These are phyloP conservation scores for Lipomyces starkeyi DNA, from an alignment of 805 yeast genomes.

Conservation along the genomic window DNA sequence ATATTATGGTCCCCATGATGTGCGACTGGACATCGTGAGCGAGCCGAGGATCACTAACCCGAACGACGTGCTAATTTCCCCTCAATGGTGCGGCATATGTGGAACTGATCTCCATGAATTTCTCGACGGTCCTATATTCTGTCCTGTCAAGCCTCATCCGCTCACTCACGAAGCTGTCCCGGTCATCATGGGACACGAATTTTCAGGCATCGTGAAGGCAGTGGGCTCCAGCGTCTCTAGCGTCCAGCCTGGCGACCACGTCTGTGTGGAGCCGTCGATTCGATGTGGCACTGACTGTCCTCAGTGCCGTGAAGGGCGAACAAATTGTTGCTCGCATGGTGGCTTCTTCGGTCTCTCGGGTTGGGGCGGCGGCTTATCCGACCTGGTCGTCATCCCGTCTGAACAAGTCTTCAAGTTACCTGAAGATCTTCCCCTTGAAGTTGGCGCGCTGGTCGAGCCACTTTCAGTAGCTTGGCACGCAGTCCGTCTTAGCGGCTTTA, in stretches of 20 bases:
- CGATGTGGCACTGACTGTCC: constrained; percentile 57
- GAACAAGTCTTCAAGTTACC: constrained; percentile 53
- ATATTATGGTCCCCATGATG: constrained; percentile 32
- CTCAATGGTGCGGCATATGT: constrained; percentile 61
- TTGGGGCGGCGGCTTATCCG: constrained; percentile 62
- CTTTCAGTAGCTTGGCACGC: constrained; percentile 68
- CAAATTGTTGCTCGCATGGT: constrained; percentile 58
- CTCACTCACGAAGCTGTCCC: constrained; percentile 54
- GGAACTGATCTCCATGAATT: constrained; percentile 68
- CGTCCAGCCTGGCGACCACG: constrained; percentile 60
- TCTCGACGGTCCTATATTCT: constrained; percentile 63
- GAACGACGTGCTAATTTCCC: constrained; percentile 34
- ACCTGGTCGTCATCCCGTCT: constrained; percentile 53
- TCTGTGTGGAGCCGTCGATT: constrained; percentile 67
- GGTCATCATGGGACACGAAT: constrained; percentile 61
- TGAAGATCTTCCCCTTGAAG: constrained; percentile 49
- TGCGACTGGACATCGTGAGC: constrained; percentile 27
- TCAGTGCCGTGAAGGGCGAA: constrained; percentile 57
- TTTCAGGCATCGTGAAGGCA: constrained; percentile 54
- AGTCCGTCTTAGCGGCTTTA: constrained; percentile 50
- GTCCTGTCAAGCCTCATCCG: constrained; percentile 48
- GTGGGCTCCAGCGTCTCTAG: constrained; percentile 55
- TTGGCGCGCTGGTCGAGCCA: constrained; percentile 64
- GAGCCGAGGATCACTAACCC: constrained; percentile 30
- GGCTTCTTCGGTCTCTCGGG: constrained; percentile 64